Evolutionary conservation across 805 yeast species (phyloP), one percentile per base, ranked within the genome.

Genomic region (Zygosaccharomyces bisporus): DNA sequence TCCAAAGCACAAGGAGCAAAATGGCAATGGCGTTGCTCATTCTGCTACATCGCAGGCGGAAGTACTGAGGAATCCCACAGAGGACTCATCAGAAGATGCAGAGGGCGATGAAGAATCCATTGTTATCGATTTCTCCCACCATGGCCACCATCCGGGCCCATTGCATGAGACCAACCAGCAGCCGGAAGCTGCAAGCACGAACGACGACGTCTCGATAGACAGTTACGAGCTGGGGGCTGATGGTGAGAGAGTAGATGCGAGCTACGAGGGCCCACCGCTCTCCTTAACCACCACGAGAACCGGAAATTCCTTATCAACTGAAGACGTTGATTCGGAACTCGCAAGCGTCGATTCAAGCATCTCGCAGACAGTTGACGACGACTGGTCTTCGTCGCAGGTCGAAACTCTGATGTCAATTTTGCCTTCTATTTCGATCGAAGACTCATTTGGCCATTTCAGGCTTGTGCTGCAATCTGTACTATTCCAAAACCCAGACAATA

Each of bases 401-500:
- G 47, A 45, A 33, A 52, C 59, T 10, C 37, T 45, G 36, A 39
- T 54, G 30, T 58, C 68, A 3, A 57, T 64, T 14, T 49, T 60
- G 23, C 67, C 69, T 1, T 55, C 63, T 1, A 57, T 63, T 13
- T 60, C 67, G 6, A 57, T 64, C 9, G 50, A 50, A 6, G 61
- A 62, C 42, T 46, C 55, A 8, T 41, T 50, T n/a, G 65, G 66
- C 7, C 60, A 60, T 36, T 64, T 58, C 45, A 54, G 65, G 45
- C 47, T 64, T 34, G 63, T 63, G 8, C 50, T 65, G 46, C 68
- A 65, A 49, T 56, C 61, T 9, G 56, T 55, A n/a, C 41, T 65
- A 21, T 48, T 64, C n/a, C 47, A 55, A 5, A 52, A 60, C 41
- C 54, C 59, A 6, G 52, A 39, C 2, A 51, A 59, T 2, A 51